These are phyloP conservation scores for Apophysomyces trapeziformis DNA, from an alignment of 371 early-diverging fungal genomes.

Conservation along the genomic window DNA sequence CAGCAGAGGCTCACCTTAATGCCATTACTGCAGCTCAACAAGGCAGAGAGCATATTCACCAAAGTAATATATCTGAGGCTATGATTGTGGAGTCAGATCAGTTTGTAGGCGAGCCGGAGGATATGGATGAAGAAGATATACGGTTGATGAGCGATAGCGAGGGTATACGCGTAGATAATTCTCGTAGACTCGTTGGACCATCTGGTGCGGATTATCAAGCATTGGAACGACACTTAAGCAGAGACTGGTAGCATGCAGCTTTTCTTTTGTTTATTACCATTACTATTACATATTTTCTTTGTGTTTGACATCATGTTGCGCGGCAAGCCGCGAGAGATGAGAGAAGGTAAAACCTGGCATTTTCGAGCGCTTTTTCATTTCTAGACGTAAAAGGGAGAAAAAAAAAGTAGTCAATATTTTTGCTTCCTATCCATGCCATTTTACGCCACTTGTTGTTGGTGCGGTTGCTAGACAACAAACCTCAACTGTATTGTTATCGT, in stretches of 20 bases:
- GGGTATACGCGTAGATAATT: conserved; percentile 18
- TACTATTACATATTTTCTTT: too few relatives aligned
- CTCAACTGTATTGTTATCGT: too few relatives aligned
- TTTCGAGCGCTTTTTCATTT: too few relatives aligned
- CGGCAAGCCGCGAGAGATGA: too few relatives aligned
- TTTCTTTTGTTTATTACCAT: neutral
- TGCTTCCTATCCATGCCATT: too few relatives aligned
- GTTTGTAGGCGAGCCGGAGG: conserved; percentile 32
- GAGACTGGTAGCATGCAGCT: conserved; percentile 14
- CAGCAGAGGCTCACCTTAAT: conserved; percentile 39
- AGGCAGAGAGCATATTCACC: conserved; percentile 23
- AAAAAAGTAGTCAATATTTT: too few relatives aligned
- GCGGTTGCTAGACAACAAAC: too few relatives aligned
- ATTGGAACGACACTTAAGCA: conserved; percentile 25
- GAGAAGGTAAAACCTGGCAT: too few relatives aligned
- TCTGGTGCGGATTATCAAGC: conserved; percentile 11
- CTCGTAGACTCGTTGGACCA: conserved; percentile 22
- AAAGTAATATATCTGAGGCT: conserved; percentile 8
- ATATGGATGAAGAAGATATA: conserved; percentile 27
- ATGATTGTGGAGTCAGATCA: conserved; percentile 24
- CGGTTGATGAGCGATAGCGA: conserved; percentile 12
- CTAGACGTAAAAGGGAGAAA: too few relatives aligned
- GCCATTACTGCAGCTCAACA: conserved; percentile 41
- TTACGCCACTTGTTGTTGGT: too few relatives aligned
- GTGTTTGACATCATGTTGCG: too few relatives aligned